Evolutionary conservation across 1,284 basidiomycete genomes (phyloP).

Genomic region (Cutaneotrichosporon cutaneum): DNA sequence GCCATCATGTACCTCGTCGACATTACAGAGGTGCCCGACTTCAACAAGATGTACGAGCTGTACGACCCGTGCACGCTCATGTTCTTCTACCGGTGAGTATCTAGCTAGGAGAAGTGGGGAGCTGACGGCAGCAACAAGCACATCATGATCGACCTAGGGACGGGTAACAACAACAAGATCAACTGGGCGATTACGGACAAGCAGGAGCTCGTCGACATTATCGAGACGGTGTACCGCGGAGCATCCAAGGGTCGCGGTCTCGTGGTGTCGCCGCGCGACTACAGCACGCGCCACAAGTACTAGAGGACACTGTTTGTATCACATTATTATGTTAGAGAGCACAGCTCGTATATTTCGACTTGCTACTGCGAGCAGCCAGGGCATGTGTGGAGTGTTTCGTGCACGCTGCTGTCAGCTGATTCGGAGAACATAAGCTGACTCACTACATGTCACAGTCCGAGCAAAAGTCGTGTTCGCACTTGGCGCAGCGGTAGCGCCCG

Average conservation of each 20-base stretch:
- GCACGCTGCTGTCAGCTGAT: conserved; percentile 52
- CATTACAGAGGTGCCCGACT: conserved; percentile 96
- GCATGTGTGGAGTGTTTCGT: conserved; percentile 71
- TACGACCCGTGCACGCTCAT: conserved; percentile 95
- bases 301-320: conserved; percentile 23
- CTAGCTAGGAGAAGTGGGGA: background rate
- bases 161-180: conserved; percentile 99
- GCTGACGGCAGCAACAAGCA: conserved; percentile 78
- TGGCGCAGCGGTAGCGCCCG: conserved; percentile 65
- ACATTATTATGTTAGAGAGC: conserved; percentile 4
- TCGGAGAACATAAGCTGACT: too few relatives aligned
- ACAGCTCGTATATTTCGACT: background rate
- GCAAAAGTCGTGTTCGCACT: conserved; percentile 60
- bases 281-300: conserved; percentile 54
- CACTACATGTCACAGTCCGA: conserved; percentile 69
- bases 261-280: conserved; percentile 77
- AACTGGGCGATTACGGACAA: conserved; percentile 98
- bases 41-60: conserved; percentile 78
- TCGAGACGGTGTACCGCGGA: conserved; percentile 97
- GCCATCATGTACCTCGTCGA: conserved; percentile 95
- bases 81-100: conserved; percentile 88
- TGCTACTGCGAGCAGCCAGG: conserved; percentile 54
- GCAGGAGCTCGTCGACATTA: conserved; percentile 96
- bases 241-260: conserved; percentile 97
- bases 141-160: conserved; percentile 99